A percentile compares a stretch with the other conserved stretches of the same genome.
Evolutionary conservation across 805 yeast genomes (phyloP).

Genomic region (Geotrichum ghanense): DNA sequence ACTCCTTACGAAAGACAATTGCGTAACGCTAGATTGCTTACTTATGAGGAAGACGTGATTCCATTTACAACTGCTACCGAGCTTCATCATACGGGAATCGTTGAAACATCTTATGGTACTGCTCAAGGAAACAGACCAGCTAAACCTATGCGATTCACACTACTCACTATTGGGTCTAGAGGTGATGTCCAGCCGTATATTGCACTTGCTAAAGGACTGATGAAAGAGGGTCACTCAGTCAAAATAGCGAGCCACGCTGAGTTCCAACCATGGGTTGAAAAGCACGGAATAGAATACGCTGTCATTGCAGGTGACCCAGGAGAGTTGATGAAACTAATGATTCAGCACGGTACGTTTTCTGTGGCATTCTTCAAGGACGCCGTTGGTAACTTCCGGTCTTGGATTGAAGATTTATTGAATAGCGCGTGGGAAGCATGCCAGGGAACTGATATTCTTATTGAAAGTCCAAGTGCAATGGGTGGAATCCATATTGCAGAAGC

Average conservation of each 20-base stretch:
- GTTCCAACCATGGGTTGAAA: constrained; percentile 61
- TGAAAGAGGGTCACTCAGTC: constrained; percentile 72
- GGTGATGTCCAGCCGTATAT: constrained; percentile 97
- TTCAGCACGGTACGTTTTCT: constrained; percentile 77
- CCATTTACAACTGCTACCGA: neutral
- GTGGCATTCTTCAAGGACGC: constrained; percentile 80
- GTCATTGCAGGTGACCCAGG: constrained; percentile 89
- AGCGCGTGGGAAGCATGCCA: constrained; percentile 89
- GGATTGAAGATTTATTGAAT: constrained; percentile 65
- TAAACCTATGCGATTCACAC: constrained; percentile 38
- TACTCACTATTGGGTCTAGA: constrained; percentile 85
- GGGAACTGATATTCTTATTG: constrained; percentile 68
- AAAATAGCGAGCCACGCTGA: constrained; percentile 81
- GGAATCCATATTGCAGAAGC: constrained; percentile 96
- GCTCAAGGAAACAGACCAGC: neutral
- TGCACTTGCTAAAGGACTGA: constrained; percentile 68
- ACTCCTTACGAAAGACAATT: constrained; percentile 1
- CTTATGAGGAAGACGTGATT: constrained; percentile 53
- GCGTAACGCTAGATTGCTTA: constrained; percentile 43
- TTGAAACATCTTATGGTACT: neutral
- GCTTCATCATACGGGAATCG: neutral
- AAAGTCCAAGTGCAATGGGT: constrained; percentile 94
- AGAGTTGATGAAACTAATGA: constrained; percentile 86
- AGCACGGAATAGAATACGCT: constrained; percentile 55
- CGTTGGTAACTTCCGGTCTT: constrained; percentile 58